phyloP scores from a whole-genome alignment of 2,329 filamentous ascomycete species.

The Periconia sp. region DNA sequence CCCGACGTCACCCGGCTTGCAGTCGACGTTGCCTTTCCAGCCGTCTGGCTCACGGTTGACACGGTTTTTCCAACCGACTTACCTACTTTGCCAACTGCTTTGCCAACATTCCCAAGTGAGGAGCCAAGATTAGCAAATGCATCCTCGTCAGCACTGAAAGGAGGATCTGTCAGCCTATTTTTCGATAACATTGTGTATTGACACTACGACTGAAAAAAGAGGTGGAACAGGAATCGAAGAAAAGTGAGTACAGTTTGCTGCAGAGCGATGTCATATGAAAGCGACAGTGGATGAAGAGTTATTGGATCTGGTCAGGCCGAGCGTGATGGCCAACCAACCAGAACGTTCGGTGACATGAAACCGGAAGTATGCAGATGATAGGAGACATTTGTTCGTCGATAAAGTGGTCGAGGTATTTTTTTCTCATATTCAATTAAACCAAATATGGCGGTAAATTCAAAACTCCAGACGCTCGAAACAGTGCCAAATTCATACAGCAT shows the following conservation, averaged over 20 bases:
- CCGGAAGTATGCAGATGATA: too few species aligned
- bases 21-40: neutral
- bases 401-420: neutral
- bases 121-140: constrained; percentile 1
- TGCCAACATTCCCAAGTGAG: neutral
- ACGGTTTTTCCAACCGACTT: constrained; percentile 1
- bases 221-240: neutral
- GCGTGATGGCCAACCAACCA: neutral
- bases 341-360: neutral
- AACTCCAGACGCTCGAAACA: constrained; percentile 15
- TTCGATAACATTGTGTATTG: neutral
- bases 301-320: neutral
- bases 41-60: neutral
- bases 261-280: neutral
- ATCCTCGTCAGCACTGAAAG: neutral
- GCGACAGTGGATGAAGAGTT: neutral
- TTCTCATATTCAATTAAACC: neutral
- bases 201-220: neutral
- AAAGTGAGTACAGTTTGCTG: neutral
- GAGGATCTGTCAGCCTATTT: neutral
- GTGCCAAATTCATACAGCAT: constrained; percentile 5
- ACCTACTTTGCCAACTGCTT: neutral
- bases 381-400: neutral
- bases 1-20: neutral
- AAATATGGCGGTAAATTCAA: neutral